Conservation (phyloP, 331 rosid genomes). For the Malus hybrid region DNA sequence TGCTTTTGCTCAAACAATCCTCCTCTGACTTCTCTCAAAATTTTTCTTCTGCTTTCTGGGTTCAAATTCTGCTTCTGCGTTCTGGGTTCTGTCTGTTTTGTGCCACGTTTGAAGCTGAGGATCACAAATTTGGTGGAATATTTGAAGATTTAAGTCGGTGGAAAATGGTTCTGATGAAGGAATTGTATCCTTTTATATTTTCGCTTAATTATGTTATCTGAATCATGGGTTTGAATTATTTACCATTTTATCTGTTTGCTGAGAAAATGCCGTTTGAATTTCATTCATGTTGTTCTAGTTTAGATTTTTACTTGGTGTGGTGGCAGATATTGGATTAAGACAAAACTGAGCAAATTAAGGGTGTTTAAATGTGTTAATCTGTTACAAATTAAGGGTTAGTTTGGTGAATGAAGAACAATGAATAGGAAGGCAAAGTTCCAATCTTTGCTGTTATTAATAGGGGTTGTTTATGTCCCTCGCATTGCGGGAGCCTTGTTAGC, state of each 20-base stretch:
- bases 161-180: conserved; percentile 38
- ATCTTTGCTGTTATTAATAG: neutral
- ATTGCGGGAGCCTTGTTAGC: no score
- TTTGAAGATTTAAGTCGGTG: neutral
- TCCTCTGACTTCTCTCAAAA: neutral
- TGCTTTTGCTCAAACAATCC: neutral
- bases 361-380: neutral
- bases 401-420: neutral
- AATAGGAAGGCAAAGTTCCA: neutral
- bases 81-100: neutral
- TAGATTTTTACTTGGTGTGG: neutral
- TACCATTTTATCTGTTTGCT: neutral
- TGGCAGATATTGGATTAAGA: neutral
- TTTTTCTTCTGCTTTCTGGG: neutral
- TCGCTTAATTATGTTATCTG: neutral
- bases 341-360: neutral
- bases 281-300: neutral
- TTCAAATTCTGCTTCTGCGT: neutral
- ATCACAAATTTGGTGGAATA: neutral
- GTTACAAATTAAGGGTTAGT: neutral
- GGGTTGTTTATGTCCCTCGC: neutral
- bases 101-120: neutral
- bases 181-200: conserved; percentile 32
- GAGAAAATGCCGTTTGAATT: neutral
- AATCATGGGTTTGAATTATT: neutral